Evolutionary conservation across 306 rosid species (phyloP), one percentile per base, ranked within the genome.

Genomic region (Chamaecrista fasciculata): DNA sequence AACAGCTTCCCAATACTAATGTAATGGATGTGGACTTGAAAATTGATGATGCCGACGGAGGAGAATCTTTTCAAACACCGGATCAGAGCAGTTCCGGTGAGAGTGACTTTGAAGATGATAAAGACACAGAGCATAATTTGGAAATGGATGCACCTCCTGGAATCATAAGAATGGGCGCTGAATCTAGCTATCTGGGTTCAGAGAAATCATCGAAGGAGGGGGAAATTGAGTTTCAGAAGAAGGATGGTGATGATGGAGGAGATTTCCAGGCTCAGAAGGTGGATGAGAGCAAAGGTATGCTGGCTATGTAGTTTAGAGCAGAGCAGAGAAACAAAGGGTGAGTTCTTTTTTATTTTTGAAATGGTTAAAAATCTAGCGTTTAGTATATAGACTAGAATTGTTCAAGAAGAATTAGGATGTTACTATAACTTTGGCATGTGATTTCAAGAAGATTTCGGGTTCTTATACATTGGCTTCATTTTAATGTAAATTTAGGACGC

Each of bases 41-140:
- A 73, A 21, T 63, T 10, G 83, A 85, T 29, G 95, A 83, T 53
- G 34, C 78, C 0, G 89, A 80, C 61, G 65, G 65, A 16, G 79
- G 39, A 2, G 84, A 79, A 4, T 83, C 82, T 28, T 47, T 59
- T 51, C 81, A 75, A 52, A 84, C 83, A 0, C 74, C 78, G 0
- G 86, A 85, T 10, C 84, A 86, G 75, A 83, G 85, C 67, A 71
- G 82, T 66, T 82, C 83, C 15, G 79, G 82, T 33, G 85, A 65
- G 74, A 83, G 89, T 50, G 91, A 80, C 14, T 86, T 46, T 10
- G 92, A 80, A 31, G 89, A 70, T 50, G 79, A 71, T 66, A 76
- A 55, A 58, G 71, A 52, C 2, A 33, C 46, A 48, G 81, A 76
- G 71, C 82, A 74, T 71, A 83, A 76, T 31, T 49, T 66, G 0